Percentiles rank a stretch among this genome's conserved stretches.
These are phyloP conservation scores for Cnidoscolus chayamansa DNA, from an alignment of 441 rosid species.

Conservation along the genomic window DNA sequence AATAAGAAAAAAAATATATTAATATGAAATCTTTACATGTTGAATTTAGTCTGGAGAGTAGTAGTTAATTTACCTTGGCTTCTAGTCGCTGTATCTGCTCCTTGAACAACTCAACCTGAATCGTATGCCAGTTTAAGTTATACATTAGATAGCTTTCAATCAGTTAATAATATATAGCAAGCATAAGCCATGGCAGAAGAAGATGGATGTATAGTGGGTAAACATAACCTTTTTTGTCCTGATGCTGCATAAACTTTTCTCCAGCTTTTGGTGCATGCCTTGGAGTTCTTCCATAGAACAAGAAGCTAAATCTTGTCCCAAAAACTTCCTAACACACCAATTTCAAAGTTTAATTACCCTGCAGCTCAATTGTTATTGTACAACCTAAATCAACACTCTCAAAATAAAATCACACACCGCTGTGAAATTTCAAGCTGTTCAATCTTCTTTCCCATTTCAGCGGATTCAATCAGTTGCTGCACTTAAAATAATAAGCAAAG, in stretches of 20 bases:
- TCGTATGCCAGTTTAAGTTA: background rate
- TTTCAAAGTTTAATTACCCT: background rate
- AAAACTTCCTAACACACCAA: constrained; percentile 43
- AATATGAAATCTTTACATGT: background rate
- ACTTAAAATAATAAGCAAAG: constrained; percentile 13
- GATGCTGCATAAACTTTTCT: constrained; percentile 47
- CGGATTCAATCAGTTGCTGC: constrained; percentile 52
- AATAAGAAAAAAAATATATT: background rate
- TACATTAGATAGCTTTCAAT: background rate
- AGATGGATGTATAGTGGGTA: background rate
- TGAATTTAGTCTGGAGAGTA: too few relatives aligned
- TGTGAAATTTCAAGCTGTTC: constrained; percentile 43
- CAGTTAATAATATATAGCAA: too few relatives aligned
- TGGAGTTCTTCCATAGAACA: constrained; percentile 52
- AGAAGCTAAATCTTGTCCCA: constrained; percentile 47
- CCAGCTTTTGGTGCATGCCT: constrained; percentile 43
- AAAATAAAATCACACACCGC: constrained; percentile 36
- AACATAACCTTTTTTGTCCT: constrained; percentile 59
- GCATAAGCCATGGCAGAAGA: background rate
- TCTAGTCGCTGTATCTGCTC: constrained; percentile 51
- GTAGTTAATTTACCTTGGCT: constrained; percentile 38
- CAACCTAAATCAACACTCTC: background rate
- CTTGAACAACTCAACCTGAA: constrained; percentile 46
- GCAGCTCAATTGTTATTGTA: background rate
- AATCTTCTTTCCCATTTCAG: constrained; percentile 39